Percentiles rank a stretch among this genome's conserved stretches.
Conservation (phyloP, 208 protist genomes). For the Porcisia hertigi region DNA sequence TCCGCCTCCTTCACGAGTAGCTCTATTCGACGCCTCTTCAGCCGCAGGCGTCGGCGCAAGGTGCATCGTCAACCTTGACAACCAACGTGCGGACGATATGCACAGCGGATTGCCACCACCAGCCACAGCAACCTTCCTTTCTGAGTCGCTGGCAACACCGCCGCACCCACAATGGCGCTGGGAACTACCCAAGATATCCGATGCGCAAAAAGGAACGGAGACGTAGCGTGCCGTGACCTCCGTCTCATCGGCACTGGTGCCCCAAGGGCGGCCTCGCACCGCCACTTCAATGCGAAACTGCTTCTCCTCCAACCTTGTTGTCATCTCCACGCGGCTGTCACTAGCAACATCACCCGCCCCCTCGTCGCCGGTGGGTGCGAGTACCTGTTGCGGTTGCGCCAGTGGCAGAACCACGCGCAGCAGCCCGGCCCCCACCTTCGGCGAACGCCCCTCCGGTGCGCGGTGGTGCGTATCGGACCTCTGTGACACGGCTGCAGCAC, state of each 20-base stretch:
- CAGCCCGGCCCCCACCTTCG: not conserved
- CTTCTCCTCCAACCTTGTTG: conserved; percentile 3
- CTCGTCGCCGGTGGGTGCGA: not conserved
- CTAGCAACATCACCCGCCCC: not conserved
- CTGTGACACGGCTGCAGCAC: not conserved
- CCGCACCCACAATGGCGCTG: not conserved
- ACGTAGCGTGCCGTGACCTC: conserved; percentile 2
- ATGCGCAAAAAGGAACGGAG: conserved; percentile 11
- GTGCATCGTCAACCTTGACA: conserved; percentile 3
- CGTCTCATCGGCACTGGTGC: not conserved
- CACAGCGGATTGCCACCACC: not conserved
- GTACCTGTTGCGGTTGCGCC: not conserved
- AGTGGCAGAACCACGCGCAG: conserved; percentile 2
- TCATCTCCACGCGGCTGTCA: not conserved
- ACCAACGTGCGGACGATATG: not conserved
- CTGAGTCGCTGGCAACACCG: not conserved
- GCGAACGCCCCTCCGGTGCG: not conserved
- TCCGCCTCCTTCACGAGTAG: not conserved
- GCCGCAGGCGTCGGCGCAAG: not conserved
- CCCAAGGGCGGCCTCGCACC: conserved; percentile 7
- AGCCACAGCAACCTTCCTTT: not conserved
- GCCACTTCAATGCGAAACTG: conserved; percentile 15
- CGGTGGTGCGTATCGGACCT: not conserved
- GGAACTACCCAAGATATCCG: not conserved
- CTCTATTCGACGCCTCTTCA: not conserved